Conservation (phyloP, 2,329 filamentous ascomycete species). For the Xylaria sp. region DNA sequence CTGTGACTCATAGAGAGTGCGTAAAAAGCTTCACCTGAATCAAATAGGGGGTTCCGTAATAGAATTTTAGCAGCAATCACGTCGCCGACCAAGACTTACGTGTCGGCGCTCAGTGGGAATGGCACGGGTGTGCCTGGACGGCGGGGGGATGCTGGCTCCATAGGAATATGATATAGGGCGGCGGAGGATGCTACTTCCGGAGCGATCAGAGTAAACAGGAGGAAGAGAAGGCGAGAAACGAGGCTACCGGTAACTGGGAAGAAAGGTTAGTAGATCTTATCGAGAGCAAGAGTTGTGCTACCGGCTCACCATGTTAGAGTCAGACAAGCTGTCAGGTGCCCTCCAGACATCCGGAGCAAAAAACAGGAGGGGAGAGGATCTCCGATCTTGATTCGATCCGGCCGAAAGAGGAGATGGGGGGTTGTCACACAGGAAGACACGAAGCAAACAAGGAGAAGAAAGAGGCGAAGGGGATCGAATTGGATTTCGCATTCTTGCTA, state of each 20-base stretch:
- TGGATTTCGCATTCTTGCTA: conserved; percentile 32
- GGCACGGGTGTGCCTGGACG: conserved; percentile 2
- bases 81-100: neutral
- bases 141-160: conserved; percentile 9
- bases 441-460: conserved; percentile 1
- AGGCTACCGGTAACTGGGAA: conserved; percentile 9
- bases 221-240: conserved; percentile 9
- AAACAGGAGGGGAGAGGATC: conserved; percentile 2
- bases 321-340: conserved; percentile 39
- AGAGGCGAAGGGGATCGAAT: conserved; percentile 25
- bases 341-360: conserved; percentile 28
- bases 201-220: conserved; percentile 3
- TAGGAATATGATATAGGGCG: conserved; percentile 8
- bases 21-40: neutral
- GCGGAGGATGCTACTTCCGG: conserved; percentile 7
- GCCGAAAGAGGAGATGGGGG: conserved; percentile 1
- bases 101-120: conserved; percentile 13
- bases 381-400: neutral
- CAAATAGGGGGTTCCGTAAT: too few species aligned
- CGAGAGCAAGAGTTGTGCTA: conserved; percentile 26
- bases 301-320: conserved; percentile 33
- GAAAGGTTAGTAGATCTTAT: conserved; percentile 32
- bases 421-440: neutral
- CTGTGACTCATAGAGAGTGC: neutral
- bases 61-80: neutral